Conservation (phyloP, 192 early-diverging fungal genomes). For the Coemansia umbellata region DNA sequence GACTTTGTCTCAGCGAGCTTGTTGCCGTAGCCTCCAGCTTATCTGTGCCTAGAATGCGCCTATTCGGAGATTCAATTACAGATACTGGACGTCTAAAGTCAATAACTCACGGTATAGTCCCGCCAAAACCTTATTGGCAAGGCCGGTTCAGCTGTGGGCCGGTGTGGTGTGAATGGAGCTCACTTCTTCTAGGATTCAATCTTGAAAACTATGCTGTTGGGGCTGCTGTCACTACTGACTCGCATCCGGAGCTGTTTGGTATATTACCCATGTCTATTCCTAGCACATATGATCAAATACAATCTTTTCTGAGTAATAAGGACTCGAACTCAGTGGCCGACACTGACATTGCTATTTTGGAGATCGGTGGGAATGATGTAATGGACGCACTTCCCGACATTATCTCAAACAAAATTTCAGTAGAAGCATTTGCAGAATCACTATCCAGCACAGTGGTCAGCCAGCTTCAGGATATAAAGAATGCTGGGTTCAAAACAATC, state of each 20-base stretch:
- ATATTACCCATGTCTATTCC: slow-evolving; percentile 6
- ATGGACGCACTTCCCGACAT: slow-evolving; percentile 6
- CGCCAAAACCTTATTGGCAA: slow-evolving; percentile 18
- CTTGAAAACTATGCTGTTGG: slow-evolving; percentile 16
- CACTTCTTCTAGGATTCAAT: not conserved
- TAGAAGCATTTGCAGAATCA: not conserved
- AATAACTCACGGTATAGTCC: slow-evolving; percentile 10
- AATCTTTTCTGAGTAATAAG: not conserved
- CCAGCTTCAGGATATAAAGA: slow-evolving; percentile 3
- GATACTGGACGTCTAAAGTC: slow-evolving; percentile 17
- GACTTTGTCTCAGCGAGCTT: too few relatives aligned
- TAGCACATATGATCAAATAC: slow-evolving; percentile 19
- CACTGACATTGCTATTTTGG: slow-evolving; percentile 9
- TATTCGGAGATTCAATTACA: slow-evolving; percentile 28
- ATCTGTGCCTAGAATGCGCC: too few relatives aligned
- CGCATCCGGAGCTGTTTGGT: not conserved
- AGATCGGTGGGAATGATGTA: slow-evolving; percentile 17
- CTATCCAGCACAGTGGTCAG: slow-evolving; percentile 5
- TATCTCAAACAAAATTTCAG: not conserved
- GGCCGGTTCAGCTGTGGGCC: slow-evolving; percentile 17
- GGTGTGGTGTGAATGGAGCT: slow-evolving; percentile 22
- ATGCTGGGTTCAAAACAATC: slow-evolving; percentile 8
- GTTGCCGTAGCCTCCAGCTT: too few relatives aligned
- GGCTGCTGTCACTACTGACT: slow-evolving; percentile 1
- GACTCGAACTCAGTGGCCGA: not conserved